A percentile compares a stretch with the other conserved stretches of the same genome.
phyloP scores from a whole-genome alignment of 2,329 filamentous ascomycete species.

The Graphilbum fragrans region DNA sequence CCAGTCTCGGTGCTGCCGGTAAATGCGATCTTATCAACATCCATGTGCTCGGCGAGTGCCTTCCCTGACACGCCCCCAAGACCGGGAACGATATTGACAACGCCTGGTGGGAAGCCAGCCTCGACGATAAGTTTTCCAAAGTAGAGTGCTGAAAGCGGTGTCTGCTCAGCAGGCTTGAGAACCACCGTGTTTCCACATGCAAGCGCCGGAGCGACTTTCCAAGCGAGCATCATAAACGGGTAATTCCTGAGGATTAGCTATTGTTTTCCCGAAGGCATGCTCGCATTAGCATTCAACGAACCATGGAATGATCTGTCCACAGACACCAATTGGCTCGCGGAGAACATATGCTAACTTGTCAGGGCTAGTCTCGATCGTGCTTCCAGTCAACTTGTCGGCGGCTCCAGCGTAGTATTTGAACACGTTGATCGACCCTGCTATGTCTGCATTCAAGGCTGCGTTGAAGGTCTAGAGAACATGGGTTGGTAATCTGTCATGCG shows the following conservation, averaged over 20 bases:
- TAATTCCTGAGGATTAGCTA: no score
- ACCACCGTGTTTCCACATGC: slow-evolving; percentile 52
- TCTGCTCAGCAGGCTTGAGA: slow-evolving; percentile 53
- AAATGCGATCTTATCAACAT: slow-evolving; percentile 60
- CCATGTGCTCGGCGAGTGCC: slow-evolving; percentile 49
- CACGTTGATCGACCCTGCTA: slow-evolving; percentile 34
- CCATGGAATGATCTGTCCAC: slow-evolving; percentile 67
- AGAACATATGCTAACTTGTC: slow-evolving; percentile 66
- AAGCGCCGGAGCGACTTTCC: slow-evolving; percentile 64
- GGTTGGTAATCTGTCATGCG: no score
- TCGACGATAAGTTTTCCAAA: slow-evolving; percentile 55
- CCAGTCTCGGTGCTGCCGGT: slow-evolving; percentile 59
- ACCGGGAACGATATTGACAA: slow-evolving; percentile 62
- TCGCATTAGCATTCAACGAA: no score
- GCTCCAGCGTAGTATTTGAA: slow-evolving; percentile 69
- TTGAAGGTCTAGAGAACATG: no score
- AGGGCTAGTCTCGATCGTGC: slow-evolving; percentile 60
- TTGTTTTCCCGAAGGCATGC: no score
- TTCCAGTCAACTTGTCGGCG: slow-evolving; percentile 68
- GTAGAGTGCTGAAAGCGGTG: slow-evolving; percentile 49
- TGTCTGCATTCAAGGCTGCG: slow-evolving; percentile 51
- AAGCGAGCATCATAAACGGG: slow-evolving; percentile 62
- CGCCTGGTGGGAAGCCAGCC: slow-evolving; percentile 64
- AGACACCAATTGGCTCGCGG: slow-evolving; percentile 66
- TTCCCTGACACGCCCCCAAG: slow-evolving; percentile 52